A percentile compares a stretch with the other conserved stretches of the same genome.
Evolutionary conservation across 202 grass and related monocot species (phyloP).

Genomic region (Musa balbisiana): DNA sequence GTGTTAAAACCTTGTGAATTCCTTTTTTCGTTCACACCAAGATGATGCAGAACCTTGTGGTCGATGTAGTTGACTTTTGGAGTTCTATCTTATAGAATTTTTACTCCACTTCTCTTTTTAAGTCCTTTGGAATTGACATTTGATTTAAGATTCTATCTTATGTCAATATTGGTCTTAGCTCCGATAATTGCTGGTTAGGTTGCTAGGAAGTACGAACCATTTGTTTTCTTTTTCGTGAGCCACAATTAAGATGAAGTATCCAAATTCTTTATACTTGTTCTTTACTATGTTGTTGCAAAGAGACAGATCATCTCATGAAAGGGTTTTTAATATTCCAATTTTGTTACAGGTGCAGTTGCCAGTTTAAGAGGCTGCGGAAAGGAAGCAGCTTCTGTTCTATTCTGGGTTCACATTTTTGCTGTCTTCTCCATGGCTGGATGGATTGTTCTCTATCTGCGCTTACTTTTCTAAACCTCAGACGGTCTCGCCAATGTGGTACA

Average conservation of each 20-base stretch:
- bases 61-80: too few relatives aligned
- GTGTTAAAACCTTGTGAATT: neutral
- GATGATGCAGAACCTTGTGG: too few relatives aligned
- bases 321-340: neutral
- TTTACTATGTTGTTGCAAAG: neutral
- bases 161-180: too few relatives aligned
- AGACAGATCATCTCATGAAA: constrained; percentile 10
- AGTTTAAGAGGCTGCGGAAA: constrained; percentile 94
- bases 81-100: too few relatives aligned
- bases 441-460: constrained; percentile 62
- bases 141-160: too few relatives aligned
- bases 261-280: neutral
- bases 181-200: too few relatives aligned
- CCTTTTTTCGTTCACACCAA: too few relatives aligned
- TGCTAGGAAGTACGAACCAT: too few relatives aligned
- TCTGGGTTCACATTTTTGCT: constrained; percentile 99
- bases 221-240: too few relatives aligned
- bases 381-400: constrained; percentile 88
- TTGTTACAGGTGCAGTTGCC: constrained; percentile 69
- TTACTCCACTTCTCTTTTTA: too few relatives aligned
- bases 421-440: constrained; percentile 91
- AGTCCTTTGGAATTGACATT: too few relatives aligned
- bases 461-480: constrained; percentile 51
- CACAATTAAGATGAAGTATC: neutral
- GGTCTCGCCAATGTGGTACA: neutral